These are phyloP conservation scores for Ogataea hybrid DNA, from an alignment of 1,139 yeast genomes.

Conservation along the genomic window DNA sequence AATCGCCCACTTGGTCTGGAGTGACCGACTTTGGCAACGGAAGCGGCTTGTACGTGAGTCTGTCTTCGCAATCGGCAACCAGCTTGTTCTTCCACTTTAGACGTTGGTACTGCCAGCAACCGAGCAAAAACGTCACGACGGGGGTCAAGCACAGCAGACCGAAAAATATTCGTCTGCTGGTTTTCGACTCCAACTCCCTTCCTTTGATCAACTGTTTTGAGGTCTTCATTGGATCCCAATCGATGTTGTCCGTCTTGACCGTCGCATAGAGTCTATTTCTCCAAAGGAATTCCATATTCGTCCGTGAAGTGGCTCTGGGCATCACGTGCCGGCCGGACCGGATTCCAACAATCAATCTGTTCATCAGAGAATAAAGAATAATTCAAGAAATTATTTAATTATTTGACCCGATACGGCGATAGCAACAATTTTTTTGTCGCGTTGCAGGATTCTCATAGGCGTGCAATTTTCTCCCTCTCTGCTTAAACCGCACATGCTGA, in stretches of 20 bases:
- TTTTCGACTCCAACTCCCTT: slow-evolving; percentile 35
- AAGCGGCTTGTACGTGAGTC: slow-evolving; percentile 70
- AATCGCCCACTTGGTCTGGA: slow-evolving; percentile 57
- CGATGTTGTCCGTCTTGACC: slow-evolving; percentile 69
- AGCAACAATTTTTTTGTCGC: background rate
- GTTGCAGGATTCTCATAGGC: no score
- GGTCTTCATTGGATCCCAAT: slow-evolving; percentile 77
- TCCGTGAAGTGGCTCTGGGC: background rate
- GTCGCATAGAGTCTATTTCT: slow-evolving; percentile 27
- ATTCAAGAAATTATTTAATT: background rate
- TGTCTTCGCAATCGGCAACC: slow-evolving; percentile 78
- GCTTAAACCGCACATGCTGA: no score
- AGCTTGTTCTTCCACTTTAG: slow-evolving; percentile 86
- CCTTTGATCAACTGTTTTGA: slow-evolving; percentile 37
- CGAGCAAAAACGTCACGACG: slow-evolving; percentile 75
- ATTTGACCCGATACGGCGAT: background rate
- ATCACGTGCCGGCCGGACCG: slow-evolving; percentile 1
- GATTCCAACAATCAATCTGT: slow-evolving; percentile 3
- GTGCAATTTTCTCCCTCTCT: no score
- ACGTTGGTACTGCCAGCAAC: slow-evolving; percentile 91
- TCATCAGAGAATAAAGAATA: background rate
- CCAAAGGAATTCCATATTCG: background rate
- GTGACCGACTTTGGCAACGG: slow-evolving; percentile 62
- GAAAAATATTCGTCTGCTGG: slow-evolving; percentile 46
- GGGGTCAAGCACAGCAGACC: slow-evolving; percentile 82